A percentile compares a stretch with the other conserved stretches of the same genome.
Evolutionary conservation across 2,329 filamentous ascomycete species (phyloP).

Genomic region (Aspergillus carbonarius): DNA sequence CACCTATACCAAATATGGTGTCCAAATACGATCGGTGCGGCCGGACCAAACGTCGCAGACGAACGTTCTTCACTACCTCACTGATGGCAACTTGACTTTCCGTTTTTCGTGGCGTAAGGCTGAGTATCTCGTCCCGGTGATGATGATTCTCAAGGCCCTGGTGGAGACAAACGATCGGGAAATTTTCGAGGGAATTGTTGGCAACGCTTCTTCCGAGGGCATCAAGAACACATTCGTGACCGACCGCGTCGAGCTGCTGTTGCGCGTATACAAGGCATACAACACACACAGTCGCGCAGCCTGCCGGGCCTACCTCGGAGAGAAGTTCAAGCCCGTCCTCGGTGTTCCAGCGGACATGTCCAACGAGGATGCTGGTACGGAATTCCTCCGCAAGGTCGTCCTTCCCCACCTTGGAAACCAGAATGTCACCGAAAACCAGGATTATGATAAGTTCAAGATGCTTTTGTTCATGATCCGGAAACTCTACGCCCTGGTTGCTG

Average conservation of each 20-base stretch:
- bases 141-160: conserved; percentile 96
- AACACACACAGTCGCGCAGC: conserved; percentile 76
- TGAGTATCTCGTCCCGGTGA: conserved; percentile 90
- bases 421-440: conserved; percentile 78
- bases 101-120: conserved; percentile 97
- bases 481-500: conserved; percentile 86
- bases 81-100: conserved; percentile 94
- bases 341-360: conserved; percentile 80
- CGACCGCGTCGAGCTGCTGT: conserved; percentile 85
- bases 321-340: conserved; percentile 87
- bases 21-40: conserved; percentile 86
- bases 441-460: conserved; percentile 90
- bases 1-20: conserved; percentile 84
- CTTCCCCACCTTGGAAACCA: conserved; percentile 87
- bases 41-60: conserved; percentile 98
- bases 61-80: conserved; percentile 93
- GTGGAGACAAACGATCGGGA: conserved; percentile 95
- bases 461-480: conserved; percentile 95
- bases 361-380: conserved; percentile 84
- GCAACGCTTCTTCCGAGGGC: conserved; percentile 71
- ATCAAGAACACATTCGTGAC: conserved; percentile 89
- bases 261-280: conserved; percentile 93
- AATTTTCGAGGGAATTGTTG: conserved; percentile 91
- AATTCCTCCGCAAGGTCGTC: conserved; percentile 87
- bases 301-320: conserved; percentile 81